Base-by-base conservation (phyloP, 2,329 filamentous ascomycete species). In the Xylariales sp. region DNA sequence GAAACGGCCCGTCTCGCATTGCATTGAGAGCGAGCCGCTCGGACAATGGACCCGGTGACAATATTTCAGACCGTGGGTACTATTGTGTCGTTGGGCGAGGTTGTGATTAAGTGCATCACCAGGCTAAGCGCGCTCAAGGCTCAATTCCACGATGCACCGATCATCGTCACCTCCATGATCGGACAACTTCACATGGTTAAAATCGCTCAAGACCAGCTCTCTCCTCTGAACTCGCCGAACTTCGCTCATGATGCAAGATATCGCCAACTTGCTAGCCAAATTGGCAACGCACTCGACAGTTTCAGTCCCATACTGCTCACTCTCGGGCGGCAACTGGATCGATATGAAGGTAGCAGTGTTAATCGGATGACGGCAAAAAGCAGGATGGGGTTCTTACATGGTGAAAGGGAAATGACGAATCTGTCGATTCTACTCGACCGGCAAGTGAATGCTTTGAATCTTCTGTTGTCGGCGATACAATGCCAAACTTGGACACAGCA, bases 221-320 rank as follows among this genome's bases (percentile, higher is more conserved):
- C 67, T 28, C 43, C 28, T 5, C 46, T 62, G 6, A 65, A 54
- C n/a, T 58, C 39, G 3, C 46, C 58, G 12, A 63, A 49, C 10
- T 58, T 57, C 3, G 23, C 30, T 9, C 41, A 45, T 14, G 63
- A 52, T 39, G 64, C 68, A 5, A 67, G 71, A 65, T 71, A 72
- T 50, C 52, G 56, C 8, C 62, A 72, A 43, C 56, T 73, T 18
- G 65, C 61, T 8, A 32, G 16, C 5, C 69, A 72, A 36, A 61
- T 73, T 34, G 61, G 63, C 2, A 68, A 65, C 30, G 61, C 68
- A 10, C 58, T 73, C 14, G 65, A 84, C 0, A 86, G 81, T 10
- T 84, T 81, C 0, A 85, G 85, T 36, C 89, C 88, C 70, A 90
- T 71, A 32, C 49, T 72, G 10, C 16, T 57, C 18, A 64, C 58